Evolutionary conservation across 768 basidiomycete genomes (phyloP).

Genomic region (Lactarius akahatsu): DNA sequence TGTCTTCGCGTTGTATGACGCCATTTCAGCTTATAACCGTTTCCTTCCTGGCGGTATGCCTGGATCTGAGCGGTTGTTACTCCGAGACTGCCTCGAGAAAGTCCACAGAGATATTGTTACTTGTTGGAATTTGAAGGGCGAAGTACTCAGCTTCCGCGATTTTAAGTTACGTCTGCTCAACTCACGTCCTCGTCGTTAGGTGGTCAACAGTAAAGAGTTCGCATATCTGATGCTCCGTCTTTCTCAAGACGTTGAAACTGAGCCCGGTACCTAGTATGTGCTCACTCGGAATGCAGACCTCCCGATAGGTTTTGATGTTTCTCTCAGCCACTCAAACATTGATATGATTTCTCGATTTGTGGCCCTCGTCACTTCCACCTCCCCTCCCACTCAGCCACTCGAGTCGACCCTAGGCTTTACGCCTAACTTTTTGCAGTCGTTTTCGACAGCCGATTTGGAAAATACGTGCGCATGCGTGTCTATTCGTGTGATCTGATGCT

Average conservation of each 20-base stretch:
- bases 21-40: neutral
- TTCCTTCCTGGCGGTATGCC: neutral
- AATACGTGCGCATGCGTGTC: neutral
- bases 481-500: neutral
- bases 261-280: neutral
- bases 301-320: neutral
- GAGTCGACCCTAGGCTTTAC: neutral
- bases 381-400: neutral
- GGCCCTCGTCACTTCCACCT: neutral
- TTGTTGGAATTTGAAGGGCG: neutral
- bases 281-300: neutral
- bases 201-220: neutral
- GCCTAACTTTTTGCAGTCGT: neutral
- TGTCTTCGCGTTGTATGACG: neutral
- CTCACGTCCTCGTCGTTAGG: neutral
- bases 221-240: neutral
- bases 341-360: neutral
- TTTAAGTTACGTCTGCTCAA: neutral
- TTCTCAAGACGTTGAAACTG: neutral
- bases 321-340: neutral
- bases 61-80: neutral
- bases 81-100: neutral
- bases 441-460: neutral
- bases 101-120: neutral
- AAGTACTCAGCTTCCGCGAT: neutral